A percentile compares a stretch with the other conserved stretches of the same genome.
Evolutionary conservation across 2,329 filamentous ascomycete species (phyloP).

Genomic region (Ophiocordyceps camponoti-saundersi): DNA sequence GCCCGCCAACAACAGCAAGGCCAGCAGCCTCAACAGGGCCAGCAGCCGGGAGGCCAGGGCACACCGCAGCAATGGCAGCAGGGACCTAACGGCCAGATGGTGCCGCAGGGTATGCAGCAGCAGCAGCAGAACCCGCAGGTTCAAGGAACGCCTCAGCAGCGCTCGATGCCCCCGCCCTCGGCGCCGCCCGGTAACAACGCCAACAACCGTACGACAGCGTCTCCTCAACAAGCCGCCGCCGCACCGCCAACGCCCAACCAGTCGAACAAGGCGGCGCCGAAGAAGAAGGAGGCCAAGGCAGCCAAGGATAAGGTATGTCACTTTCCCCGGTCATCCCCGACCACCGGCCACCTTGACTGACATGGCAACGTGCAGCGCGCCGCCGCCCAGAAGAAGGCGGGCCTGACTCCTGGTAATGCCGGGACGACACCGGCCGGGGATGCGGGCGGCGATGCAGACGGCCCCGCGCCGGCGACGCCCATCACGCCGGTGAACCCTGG

Average conservation of each 20-base stretch:
- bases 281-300: constrained; percentile 57
- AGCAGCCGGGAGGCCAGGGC: constrained; percentile 16
- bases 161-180: constrained; percentile 50
- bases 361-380: constrained; percentile 19
- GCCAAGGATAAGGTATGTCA: constrained; percentile 51
- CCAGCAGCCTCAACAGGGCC: constrained; percentile 12
- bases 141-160: constrained; percentile 57
- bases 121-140: constrained; percentile 23
- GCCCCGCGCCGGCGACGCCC: constrained; percentile 44
- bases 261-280: constrained; percentile 54
- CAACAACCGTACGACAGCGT: constrained; percentile 39
- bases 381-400: constrained; percentile 46
- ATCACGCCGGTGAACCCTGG: constrained; percentile 40
- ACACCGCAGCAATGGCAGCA: constrained; percentile 12
- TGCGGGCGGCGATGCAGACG: constrained; percentile 35
- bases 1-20: constrained; percentile 20
- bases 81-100: constrained; percentile 22
- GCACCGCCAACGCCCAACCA: constrained; percentile 66
- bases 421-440: constrained; percentile 42
- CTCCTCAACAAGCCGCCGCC: constrained; percentile 44
- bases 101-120: constrained; percentile 19
- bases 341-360: constrained; percentile 3
- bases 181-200: constrained; percentile 34
- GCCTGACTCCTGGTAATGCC: constrained; percentile 28
- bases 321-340: background rate